Percentiles rank a stretch among this genome's conserved stretches.
Evolutionary conservation across 2,329 filamentous ascomycete genomes (phyloP).

Genomic region (Alternaria metachromatica): DNA sequence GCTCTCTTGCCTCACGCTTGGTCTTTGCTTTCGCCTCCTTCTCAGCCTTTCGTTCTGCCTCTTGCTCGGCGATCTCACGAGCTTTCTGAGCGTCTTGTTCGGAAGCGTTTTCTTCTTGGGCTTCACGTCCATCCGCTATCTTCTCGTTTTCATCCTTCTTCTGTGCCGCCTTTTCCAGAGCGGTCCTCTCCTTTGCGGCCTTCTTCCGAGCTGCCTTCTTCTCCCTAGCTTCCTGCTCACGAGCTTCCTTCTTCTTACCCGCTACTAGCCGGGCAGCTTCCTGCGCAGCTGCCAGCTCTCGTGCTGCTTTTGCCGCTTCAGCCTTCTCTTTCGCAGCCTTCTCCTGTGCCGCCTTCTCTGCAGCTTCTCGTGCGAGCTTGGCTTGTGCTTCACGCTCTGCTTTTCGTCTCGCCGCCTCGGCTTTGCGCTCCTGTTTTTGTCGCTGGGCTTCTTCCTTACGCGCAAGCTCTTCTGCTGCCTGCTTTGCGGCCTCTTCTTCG

Average conservation of each 20-base stretch:
- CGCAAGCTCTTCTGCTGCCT: not conserved
- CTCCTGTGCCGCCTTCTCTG: not conserved
- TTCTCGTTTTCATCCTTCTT: not conserved
- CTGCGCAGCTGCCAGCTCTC: not conserved
- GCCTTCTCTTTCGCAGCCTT: not conserved
- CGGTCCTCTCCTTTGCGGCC: not conserved
- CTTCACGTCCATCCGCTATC: not conserved
- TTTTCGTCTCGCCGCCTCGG: not conserved
- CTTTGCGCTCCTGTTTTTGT: not conserved
- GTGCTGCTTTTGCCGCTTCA: not conserved
- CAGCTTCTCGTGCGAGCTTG: not conserved
- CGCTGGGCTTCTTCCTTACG: not conserved
- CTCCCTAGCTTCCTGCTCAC: not conserved
- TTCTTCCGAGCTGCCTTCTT: conserved; percentile 1
- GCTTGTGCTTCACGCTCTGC: not conserved
- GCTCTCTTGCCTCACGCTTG: not conserved
- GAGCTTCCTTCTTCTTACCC: not conserved
- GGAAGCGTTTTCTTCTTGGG: not conserved
- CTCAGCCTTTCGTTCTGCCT: not conserved
- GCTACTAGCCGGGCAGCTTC: not conserved
- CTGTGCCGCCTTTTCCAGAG: not conserved
- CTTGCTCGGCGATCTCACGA: not conserved
- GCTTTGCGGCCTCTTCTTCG: not conserved
- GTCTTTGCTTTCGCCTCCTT: not conserved
- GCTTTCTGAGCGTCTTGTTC: not conserved